Evolutionary conservation across 2,329 filamentous ascomycete genomes (phyloP).

Genomic region (Colletotrichum tamarilloi): DNA sequence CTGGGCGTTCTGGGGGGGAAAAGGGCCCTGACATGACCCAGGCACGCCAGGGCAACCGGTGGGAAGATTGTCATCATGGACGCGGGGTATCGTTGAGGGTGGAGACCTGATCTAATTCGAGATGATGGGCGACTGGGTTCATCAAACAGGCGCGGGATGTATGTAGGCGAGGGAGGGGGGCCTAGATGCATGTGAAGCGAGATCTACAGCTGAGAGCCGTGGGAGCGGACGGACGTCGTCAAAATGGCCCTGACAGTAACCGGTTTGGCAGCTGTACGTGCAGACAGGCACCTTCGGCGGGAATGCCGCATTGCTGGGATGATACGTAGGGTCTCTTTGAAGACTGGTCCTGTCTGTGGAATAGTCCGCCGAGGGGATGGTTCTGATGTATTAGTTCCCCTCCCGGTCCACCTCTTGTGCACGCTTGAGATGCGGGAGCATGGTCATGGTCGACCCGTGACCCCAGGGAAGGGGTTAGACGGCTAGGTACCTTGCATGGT

Average conservation of each 20-base stretch:
- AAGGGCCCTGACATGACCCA: not conserved
- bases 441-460: not conserved
- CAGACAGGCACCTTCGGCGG: not conserved
- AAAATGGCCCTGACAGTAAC: constrained; percentile 3
- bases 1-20: not conserved
- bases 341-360: not conserved
- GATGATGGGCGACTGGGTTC: constrained; percentile 32
- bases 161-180: constrained; percentile 7
- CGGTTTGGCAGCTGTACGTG: not conserved
- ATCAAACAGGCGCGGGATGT: constrained; percentile 21
- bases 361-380: not conserved
- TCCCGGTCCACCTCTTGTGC: not conserved
- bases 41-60: not conserved
- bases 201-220: constrained; percentile 22
- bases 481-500: not conserved
- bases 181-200: constrained; percentile 16
- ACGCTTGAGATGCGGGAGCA: not conserved
- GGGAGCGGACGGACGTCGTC: constrained; percentile 23
- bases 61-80: not conserved
- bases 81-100: constrained; percentile 20
- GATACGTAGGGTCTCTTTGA: not conserved
- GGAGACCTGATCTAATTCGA: constrained; percentile 30
- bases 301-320: not conserved
- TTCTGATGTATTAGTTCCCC: not conserved
- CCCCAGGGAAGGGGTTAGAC: not conserved